Evolutionary conservation across 176 grass and related monocot species (phyloP), one percentile per base, ranked within the genome.

Genomic region (Oryza australiensis): DNA sequence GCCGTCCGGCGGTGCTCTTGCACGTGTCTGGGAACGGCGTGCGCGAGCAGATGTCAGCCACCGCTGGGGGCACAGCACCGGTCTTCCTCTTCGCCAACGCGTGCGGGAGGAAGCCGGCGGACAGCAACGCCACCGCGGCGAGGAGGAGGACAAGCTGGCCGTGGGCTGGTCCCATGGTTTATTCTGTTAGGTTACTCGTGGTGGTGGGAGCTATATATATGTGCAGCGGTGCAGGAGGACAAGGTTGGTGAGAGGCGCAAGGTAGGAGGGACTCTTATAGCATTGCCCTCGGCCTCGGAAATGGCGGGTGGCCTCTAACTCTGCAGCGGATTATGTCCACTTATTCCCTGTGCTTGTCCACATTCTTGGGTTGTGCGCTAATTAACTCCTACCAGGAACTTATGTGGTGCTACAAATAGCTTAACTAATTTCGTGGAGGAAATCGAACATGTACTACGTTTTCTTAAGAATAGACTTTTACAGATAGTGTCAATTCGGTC

Each of bases 21-120:
- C 87, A 89, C 57, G 72, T 20, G 1, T 85, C 77, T 0, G 82
- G 87, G 82, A 85, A 89, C 2, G 77, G 87, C 11, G 87, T 85
- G 2, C 1, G 64, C 8, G 42, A 16, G 78, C 87, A 85, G 26
- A 85, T 57, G 43, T 41, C 51, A 12, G 72, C 72, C 0, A 89
- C 42, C 26, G 2, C 13, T 0, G 87, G 82, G 10, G 26, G 57
- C 24, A n/a, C 80, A 2, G 24, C 59, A 2, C 51, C 13, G 7
- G 69, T 64, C 5, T 3, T 26, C 0, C 40, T 66, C 68, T 12
- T 66, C 30, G 62, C 82, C 7, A 16, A 11, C 5, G 53, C 77
- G 51, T 22, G 64, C 3, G 70, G 51, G 12, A 85, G 20, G 71
- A 84, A 34, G 49, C 70, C 18, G 18, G 76, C 38, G 2, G 64